Conservation (phyloP, 2,329 filamentous ascomycete genomes). For the Chalaropsis ovoidea region DNA sequence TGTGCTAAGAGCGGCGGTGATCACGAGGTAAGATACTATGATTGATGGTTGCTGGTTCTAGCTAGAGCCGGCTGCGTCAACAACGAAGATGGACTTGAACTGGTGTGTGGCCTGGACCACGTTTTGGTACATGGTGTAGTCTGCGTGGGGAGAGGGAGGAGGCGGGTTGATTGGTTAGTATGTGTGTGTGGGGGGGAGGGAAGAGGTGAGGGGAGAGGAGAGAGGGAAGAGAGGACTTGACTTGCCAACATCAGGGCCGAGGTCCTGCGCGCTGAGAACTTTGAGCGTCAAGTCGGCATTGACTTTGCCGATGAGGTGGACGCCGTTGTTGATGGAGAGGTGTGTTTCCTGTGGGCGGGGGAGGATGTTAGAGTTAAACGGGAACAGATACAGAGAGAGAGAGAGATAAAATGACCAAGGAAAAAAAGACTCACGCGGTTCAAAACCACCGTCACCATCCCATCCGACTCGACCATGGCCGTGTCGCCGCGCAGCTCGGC, state of each 20-base stretch:
- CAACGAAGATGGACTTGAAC: conserved; percentile 63
- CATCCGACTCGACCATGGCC: conserved; percentile 70
- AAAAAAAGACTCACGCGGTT: conserved; percentile 49
- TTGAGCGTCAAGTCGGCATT: conserved; percentile 62
- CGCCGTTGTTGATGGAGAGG: conserved; percentile 57
- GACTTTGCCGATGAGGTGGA: conserved; percentile 72
- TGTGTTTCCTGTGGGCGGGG: conserved; percentile 53
- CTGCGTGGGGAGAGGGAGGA: conserved; percentile 37
- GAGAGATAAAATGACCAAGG: not conserved
- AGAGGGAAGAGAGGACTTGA: conserved; percentile 27
- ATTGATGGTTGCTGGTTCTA: not conserved
- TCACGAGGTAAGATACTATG: no score
- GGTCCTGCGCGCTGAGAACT: conserved; percentile 58
- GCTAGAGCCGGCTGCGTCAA: not conserved
- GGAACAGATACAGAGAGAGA: not conserved
- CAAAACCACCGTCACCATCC: conserved; percentile 62
- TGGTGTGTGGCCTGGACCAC: conserved; percentile 70
- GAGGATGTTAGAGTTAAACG: not conserved
- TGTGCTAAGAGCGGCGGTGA: no score
- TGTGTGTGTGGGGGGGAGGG: conserved; percentile 11
- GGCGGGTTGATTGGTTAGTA: not conserved
- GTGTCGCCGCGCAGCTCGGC: conserved; percentile 69
- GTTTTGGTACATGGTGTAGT: conserved; percentile 63
- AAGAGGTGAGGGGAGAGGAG: not conserved
- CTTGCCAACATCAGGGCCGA: conserved; percentile 60